Conservation (phyloP, 1,284 basidiomycete species). For the Ustilago hordei region DNA sequence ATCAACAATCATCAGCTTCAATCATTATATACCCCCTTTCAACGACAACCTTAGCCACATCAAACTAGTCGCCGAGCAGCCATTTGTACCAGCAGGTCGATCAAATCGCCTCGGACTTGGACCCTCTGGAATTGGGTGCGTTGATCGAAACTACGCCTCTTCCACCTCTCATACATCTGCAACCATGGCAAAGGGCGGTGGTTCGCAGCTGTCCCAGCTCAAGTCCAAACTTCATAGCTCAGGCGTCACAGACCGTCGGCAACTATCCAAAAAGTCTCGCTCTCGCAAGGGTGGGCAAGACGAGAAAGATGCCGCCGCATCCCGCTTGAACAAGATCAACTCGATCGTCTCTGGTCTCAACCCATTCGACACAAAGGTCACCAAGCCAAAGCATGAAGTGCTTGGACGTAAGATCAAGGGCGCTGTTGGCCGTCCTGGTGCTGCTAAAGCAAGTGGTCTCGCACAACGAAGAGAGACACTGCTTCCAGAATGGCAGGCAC, state of each 20-base stretch:
- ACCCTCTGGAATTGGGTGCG: not conserved
- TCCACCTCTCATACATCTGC: not conserved
- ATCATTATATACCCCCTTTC: slow-evolving; percentile 17
- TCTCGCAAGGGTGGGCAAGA: slow-evolving; percentile 73
- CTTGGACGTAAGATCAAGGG: slow-evolving; percentile 88
- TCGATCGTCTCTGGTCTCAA: slow-evolving; percentile 88
- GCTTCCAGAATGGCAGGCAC: slow-evolving; percentile 81
- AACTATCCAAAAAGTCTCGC: slow-evolving; percentile 57
- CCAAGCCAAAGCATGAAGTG: slow-evolving; percentile 85
- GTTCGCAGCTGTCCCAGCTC: slow-evolving; percentile 69
- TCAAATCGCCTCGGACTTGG: not conserved
- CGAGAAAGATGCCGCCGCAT: slow-evolving; percentile 67
- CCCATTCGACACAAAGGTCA: slow-evolving; percentile 79
- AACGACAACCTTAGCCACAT: not conserved
- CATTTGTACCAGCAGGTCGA: not conserved
- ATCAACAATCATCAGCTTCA: slow-evolving; percentile 2
- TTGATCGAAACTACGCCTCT: not conserved
- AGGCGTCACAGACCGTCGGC: slow-evolving; percentile 62
- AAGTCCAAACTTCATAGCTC: slow-evolving; percentile 60
- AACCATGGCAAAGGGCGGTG: slow-evolving; percentile 61
- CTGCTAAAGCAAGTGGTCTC: slow-evolving; percentile 87
- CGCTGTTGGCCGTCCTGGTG: slow-evolving; percentile 82
- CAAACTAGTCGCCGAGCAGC: not conserved
- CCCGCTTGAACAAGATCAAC: slow-evolving; percentile 75
- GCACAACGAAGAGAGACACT: slow-evolving; percentile 80